Base-by-base conservation (phyloP, 1,139 yeast genomes). In the Yamadazyma conglobata region DNA sequence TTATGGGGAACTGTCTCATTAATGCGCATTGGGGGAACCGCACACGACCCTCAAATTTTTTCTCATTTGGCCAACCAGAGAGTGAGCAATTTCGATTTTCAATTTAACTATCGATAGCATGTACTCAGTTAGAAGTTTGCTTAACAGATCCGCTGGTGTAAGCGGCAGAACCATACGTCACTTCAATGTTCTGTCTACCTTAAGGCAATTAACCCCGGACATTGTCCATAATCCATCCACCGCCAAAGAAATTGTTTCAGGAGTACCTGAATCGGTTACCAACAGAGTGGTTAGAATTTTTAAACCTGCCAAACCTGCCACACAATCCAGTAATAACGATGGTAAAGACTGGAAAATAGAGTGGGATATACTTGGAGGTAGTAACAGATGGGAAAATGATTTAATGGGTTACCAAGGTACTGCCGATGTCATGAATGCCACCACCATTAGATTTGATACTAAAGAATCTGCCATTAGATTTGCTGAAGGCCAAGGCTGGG, bases 381-480 rank as follows among this genome's bases (percentile, higher is more conserved):
- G 84, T 23, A 79, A 85, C 64, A 69, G 94, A 54, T 86, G 95
- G 95, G 95, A 85, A 55, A 85, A 86, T 58, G 93, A 85, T 51
- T 66, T 85, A 51, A 86, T 85, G 61, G 95, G 95, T 11, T 86
- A 84, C 67, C 89, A 85, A 48, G 75, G 86, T 21, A 68, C 85
- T 26, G 77, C 85, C 19, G 95, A 86, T 57, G 80, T 77, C 59
- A 81, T 86, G 93, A 95, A 85, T 64, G 88, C 84, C 16, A 80
- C 91, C n/a, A 73, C 72, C 49, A 60, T 86, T 70, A 78, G 78
- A 55, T 86, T 86, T 52, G 82, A 78, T 25, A 67, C 79, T 33
- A 79, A 77, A 60, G 93, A 85, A 30, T 75, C 85, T 20, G 95
- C 95, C 21, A 65, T 84, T 36, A 71, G 73, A 38, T 86, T 86